Base-by-base conservation (phyloP, 306 rosid genomes). In the Vigna mungo region DNA sequence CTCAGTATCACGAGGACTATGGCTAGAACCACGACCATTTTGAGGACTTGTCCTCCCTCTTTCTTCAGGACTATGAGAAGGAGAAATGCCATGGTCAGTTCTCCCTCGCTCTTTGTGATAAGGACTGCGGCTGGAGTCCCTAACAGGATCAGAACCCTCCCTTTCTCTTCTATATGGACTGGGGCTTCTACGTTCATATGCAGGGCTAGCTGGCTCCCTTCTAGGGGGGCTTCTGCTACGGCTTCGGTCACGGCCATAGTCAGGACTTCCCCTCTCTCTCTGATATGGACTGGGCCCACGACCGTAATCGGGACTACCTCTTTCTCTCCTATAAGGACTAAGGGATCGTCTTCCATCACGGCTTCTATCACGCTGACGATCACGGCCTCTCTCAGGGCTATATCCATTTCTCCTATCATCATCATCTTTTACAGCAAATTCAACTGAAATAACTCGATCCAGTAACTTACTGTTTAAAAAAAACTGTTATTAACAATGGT, bases 221-320 rank as follows among this genome's bases (percentile, higher is more conserved):
- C 79, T 81, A 23, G 48, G 84, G 62, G 97, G 92, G 72, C 92
- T 92, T 56, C 90, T 81, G 67, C 96, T 85, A 48, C 81, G 86
- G 71, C 85, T 85, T 64, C 89, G 87, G n/a, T 90, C 97, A 72
- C 85, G 90, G 7, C 99, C 97, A 77, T 91, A 89, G 73, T 90
- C 98, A 71, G 93, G 96, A 83, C 97, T 90, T 37, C 90, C 77
- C 82, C 91, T 87, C 78, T 88, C 93, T 79, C 89, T 89, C 76
- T 87, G 80, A 64, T 84, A 86, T 16, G 97, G 89, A 78, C 92
- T 88, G 61, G 92, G 13, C 8, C 92, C 99, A 74, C 85, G 96
- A 20, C 99, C 99, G 84, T 96, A 93, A 86, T 96, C 98, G 75
- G 99, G 99, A 84, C 99, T 96, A 16, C 89, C 99, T 81, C 98